Evolutionary conservation across 2,329 filamentous ascomycete species (phyloP).

Genomic region (Canariomyces notabilis): DNA sequence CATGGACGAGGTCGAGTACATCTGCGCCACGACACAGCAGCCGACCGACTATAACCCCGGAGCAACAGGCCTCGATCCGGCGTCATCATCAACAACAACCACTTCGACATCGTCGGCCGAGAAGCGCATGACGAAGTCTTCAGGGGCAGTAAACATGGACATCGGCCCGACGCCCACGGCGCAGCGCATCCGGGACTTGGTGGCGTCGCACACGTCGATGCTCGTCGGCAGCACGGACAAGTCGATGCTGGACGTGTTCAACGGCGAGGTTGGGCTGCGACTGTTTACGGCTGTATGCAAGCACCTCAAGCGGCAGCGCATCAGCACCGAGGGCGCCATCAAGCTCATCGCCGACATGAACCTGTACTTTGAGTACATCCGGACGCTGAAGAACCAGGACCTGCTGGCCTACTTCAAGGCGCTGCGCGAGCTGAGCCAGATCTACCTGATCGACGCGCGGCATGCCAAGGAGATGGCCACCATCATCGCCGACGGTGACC

Average conservation of each 20-base stretch:
- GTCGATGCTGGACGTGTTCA: slow-evolving; percentile 97
- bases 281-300: slow-evolving; percentile 92
- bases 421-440: slow-evolving; percentile 85
- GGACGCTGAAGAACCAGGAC: slow-evolving; percentile 74
- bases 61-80: slow-evolving; percentile 3
- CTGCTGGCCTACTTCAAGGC: slow-evolving; percentile 87
- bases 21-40: slow-evolving; percentile 81
- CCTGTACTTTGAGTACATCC: slow-evolving; percentile 80
- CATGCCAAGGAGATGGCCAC: slow-evolving; percentile 93
- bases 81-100: slow-evolving; percentile 7
- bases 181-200: slow-evolving; percentile 73
- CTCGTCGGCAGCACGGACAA: slow-evolving; percentile 93
- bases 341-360: slow-evolving; percentile 96
- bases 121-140: slow-evolving; percentile 8
- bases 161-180: slow-evolving; percentile 77
- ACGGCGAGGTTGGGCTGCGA: slow-evolving; percentile 90
- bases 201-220: slow-evolving; percentile 87
- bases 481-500: slow-evolving; percentile 85
- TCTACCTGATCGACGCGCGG: slow-evolving; percentile 81
- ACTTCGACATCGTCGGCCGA: neutral
- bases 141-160: slow-evolving; percentile 35
- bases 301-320: slow-evolving; percentile 91
- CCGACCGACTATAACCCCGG: slow-evolving; percentile 85
- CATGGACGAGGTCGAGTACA: slow-evolving; percentile 96
- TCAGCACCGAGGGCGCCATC: slow-evolving; percentile 84